Percentiles rank a stretch among this genome's conserved stretches.
These are phyloP conservation scores for Apiospora sp. DNA, from an alignment of 2,329 filamentous ascomycete species.

Conservation along the genomic window DNA sequence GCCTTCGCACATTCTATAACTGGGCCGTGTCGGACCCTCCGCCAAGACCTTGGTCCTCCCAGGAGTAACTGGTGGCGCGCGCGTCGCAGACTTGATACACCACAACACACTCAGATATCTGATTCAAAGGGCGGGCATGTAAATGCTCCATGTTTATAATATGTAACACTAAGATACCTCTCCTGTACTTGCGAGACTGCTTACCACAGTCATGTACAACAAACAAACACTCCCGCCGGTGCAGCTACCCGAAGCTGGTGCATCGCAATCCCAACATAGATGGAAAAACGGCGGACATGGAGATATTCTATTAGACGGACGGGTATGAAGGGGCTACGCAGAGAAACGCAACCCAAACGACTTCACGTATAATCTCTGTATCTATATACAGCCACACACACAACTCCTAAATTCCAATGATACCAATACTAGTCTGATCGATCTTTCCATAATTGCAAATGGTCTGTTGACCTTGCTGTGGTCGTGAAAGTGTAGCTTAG, in stretches of 20 bases:
- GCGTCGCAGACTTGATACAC: background rate
- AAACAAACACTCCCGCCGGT: background rate
- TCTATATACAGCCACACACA: background rate
- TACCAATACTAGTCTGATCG: background rate
- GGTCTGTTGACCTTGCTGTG: background rate
- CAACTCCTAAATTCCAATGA: conserved; percentile 1
- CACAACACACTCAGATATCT: background rate
- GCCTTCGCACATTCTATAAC: conserved; percentile 59
- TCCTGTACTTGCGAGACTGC: conserved; percentile 2
- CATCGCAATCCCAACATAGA: background rate
- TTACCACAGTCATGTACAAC: conserved; percentile 16
- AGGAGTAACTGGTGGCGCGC: conserved; percentile 22
- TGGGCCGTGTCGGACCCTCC: conserved; percentile 56
- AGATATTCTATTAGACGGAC: conserved; percentile 2
- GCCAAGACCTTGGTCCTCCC: conserved; percentile 43
- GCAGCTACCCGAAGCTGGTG: background rate
- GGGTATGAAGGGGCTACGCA: background rate
- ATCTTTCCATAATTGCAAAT: conserved; percentile 24
- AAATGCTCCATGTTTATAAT: conserved; percentile 8
- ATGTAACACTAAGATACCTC: conserved; percentile 17
- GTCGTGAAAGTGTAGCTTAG: background rate
- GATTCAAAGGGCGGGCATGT: background rate
- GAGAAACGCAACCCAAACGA: background rate
- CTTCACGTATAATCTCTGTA: conserved; percentile 4
- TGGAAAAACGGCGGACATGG: background rate